These are phyloP conservation scores for Penicillium coffeae DNA, from an alignment of 495 filamentous ascomycete species.

Conservation along the genomic window DNA sequence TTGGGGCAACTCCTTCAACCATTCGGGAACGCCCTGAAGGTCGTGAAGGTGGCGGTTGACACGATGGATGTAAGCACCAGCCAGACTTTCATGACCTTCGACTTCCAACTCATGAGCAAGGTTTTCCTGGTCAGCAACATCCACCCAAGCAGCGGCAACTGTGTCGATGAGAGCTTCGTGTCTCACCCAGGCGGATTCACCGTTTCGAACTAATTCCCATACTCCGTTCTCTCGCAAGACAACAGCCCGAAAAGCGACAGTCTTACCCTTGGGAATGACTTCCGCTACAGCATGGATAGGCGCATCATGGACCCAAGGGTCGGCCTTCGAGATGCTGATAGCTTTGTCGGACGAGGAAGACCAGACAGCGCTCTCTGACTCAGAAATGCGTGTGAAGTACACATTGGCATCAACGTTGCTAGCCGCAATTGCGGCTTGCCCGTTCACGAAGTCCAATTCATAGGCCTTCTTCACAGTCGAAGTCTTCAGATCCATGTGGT, in stretches of 20 bases:
- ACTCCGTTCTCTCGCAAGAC: constrained; percentile 67
- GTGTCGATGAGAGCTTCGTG: constrained; percentile 74
- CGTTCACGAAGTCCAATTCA: constrained; percentile 62
- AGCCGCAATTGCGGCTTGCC: constrained; percentile 70
- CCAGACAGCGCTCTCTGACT: constrained; percentile 64
- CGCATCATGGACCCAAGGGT: constrained; percentile 32
- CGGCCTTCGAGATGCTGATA: constrained; percentile 65
- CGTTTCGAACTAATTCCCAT: constrained; percentile 80
- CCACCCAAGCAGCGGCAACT: constrained; percentile 74
- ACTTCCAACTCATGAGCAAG: constrained; percentile 76
- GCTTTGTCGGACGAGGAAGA: constrained; percentile 75
- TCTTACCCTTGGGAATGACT: constrained; percentile 62
- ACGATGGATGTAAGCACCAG: constrained; percentile 81
- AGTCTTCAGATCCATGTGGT: constrained; percentile 70
- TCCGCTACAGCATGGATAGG: constrained; percentile 74
- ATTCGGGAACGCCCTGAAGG: constrained; percentile 72
- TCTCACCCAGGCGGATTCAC: constrained; percentile 73
- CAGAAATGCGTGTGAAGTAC: constrained; percentile 78
- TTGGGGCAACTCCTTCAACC: constrained; percentile 59
- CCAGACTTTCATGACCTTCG: constrained; percentile 76
- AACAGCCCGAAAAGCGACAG: constrained; percentile 74
- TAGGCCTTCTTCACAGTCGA: constrained; percentile 67
- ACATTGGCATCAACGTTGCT: constrained; percentile 76
- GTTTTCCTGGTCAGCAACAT: constrained; percentile 61
- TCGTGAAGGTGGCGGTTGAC: constrained; percentile 78